These are phyloP conservation scores for Rhizopogon vulgaris DNA, from an alignment of 768 basidiomycete species.

Conservation along the genomic window DNA sequence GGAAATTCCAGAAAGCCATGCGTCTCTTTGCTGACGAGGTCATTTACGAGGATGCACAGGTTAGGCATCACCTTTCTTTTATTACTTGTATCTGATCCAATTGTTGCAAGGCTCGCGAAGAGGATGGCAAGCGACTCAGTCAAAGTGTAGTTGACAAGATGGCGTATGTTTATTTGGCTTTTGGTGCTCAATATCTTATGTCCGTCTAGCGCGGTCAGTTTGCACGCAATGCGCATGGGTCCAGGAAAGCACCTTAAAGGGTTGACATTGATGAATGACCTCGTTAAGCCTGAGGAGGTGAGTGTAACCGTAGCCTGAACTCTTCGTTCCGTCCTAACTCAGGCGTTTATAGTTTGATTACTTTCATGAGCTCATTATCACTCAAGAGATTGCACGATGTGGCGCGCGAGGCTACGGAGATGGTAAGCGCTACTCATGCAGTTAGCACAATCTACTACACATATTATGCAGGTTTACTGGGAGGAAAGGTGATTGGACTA, in stretches of 20 bases:
- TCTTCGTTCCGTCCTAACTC: conserved; percentile 6
- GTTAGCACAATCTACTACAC: not conserved
- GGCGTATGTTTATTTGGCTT: conserved; percentile 44
- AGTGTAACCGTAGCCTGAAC: conserved; percentile 4
- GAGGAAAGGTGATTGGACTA: conserved; percentile 63
- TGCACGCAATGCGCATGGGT: conserved; percentile 90
- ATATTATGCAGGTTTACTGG: conserved; percentile 31
- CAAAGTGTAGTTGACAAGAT: conserved; percentile 74
- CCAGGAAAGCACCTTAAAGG: conserved; percentile 85
- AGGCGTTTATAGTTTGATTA: conserved; percentile 45
- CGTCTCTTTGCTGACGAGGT: conserved; percentile 65
- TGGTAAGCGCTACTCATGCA: conserved; percentile 27
- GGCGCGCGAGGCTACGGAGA: conserved; percentile 63
- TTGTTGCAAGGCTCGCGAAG: conserved; percentile 54
- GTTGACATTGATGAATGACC: conserved; percentile 62
- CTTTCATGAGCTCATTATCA: conserved; percentile 67
- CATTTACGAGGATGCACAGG: conserved; percentile 41
- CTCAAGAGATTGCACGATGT: conserved; percentile 54
- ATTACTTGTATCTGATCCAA: conserved; percentile 16
- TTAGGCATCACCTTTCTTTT: conserved; percentile 6
- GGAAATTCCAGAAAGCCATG: conserved; percentile 38
- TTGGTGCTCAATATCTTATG: not conserved
- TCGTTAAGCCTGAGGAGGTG: conserved; percentile 72
- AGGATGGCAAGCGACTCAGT: conserved; percentile 84
- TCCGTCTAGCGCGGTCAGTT: conserved; percentile 46